Percentiles rank a stretch among this genome's conserved stretches.
These are phyloP conservation scores for Aspergillus bombycis DNA, from an alignment of 2,329 filamentous ascomycete species.

Conservation along the genomic window DNA sequence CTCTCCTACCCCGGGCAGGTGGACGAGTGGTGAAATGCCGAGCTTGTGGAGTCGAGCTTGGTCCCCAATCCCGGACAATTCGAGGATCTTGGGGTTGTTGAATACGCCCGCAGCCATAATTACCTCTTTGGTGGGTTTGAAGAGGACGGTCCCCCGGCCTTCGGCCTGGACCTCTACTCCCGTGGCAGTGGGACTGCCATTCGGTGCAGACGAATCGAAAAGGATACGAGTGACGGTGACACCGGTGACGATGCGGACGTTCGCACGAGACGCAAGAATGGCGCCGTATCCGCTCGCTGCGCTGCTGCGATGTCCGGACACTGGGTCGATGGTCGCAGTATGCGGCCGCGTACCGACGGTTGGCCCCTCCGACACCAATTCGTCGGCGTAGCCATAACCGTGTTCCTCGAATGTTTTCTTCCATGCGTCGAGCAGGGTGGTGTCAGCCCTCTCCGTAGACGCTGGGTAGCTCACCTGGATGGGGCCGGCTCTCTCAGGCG, in stretches of 20 bases:
- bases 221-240: constrained; percentile 18
- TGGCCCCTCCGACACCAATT: background rate
- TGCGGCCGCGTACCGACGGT: background rate
- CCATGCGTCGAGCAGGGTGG: background rate
- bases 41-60: constrained; percentile 45
- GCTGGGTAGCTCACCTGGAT: background rate
- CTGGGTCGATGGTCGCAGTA: background rate
- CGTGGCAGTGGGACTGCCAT: constrained; percentile 10
- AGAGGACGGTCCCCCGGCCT: constrained; percentile 29
- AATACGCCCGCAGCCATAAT: constrained; percentile 63
- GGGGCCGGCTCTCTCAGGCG: background rate
- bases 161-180: constrained; percentile 24
- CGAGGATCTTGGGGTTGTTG: constrained; percentile 61
- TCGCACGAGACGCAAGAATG: constrained; percentile 14
- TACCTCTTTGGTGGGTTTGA: constrained; percentile 53
- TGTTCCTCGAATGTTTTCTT: background rate
- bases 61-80: constrained; percentile 64
- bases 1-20: constrained; percentile 52
- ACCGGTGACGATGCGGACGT: constrained; percentile 17
- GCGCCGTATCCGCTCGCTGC: constrained; percentile 5
- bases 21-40: constrained; percentile 49
- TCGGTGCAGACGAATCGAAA: constrained; percentile 3
- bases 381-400: background rate
- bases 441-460: background rate
- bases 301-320: background rate